phyloP scores from a whole-genome alignment of 345 rosid genomes.

The Viola odorata region DNA sequence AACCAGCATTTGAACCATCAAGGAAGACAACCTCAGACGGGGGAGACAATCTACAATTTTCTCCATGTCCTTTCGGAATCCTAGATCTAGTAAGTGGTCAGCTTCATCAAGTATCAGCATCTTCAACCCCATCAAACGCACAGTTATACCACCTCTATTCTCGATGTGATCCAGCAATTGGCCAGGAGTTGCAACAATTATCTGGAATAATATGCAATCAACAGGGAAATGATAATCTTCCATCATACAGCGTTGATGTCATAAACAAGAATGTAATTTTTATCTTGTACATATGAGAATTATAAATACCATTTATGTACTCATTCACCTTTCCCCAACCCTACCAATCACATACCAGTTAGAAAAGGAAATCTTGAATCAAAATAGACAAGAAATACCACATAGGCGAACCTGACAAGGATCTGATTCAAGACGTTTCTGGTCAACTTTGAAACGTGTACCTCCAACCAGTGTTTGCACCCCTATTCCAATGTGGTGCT shows the following conservation, averaged over 20 bases:
- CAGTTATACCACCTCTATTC: constrained; percentile 92
- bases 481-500: constrained; percentile 82
- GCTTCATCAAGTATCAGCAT: constrained; percentile 97
- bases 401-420: constrained; percentile 68
- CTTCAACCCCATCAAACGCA: constrained; percentile 89
- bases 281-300: too few species aligned
- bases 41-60: constrained; percentile 78
- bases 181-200: constrained; percentile 97
- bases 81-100: constrained; percentile 92
- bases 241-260: too few species aligned
- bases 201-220: constrained; percentile 29
- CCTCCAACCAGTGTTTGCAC: constrained; percentile 98
- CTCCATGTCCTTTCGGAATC: constrained; percentile 88
- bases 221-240: too few species aligned
- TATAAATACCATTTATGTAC: too few species aligned
- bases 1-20: constrained; percentile 89
- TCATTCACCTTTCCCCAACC: too few species aligned
- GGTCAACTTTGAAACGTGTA: constrained; percentile 77
- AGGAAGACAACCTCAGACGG: constrained; percentile 87
- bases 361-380: too few species aligned
- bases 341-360: too few species aligned
- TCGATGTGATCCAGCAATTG: constrained; percentile 89
- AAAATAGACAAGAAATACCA: too few species aligned
- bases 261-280: too few species aligned
- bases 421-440: constrained; percentile 68